Evolutionary conservation across 305 asterid species (phyloP).

Genomic region (Withania somnifera): DNA sequence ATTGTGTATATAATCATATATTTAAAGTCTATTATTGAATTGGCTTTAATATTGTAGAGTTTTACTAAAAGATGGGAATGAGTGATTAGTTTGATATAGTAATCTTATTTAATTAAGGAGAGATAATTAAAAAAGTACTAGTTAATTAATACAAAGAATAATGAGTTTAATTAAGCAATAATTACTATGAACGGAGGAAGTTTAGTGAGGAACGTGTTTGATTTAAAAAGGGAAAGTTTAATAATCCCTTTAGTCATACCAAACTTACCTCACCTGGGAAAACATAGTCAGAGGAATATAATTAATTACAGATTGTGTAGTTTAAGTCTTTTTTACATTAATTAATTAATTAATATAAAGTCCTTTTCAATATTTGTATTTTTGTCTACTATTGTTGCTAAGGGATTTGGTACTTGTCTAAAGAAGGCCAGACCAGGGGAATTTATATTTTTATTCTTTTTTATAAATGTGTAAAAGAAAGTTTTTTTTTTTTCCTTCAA

Average conservation of each 20-base stretch:
- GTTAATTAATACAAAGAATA: neutral
- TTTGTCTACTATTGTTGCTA: neutral
- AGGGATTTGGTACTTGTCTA: neutral
- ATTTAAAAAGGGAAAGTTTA: neutral
- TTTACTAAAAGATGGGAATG: neutral
- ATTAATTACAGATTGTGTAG: neutral
- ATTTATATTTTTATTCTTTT: neutral
- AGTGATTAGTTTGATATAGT: neutral
- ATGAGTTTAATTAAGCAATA: neutral
- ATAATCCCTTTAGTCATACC: conserved; percentile 6
- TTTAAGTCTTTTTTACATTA: neutral
- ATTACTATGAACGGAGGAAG: neutral
- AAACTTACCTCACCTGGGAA: neutral
- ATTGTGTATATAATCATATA: too few relatives aligned
- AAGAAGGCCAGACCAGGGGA: conserved; percentile 1
- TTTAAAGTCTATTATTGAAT: too few relatives aligned
- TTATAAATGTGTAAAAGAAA: neutral
- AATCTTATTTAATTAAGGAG: neutral
- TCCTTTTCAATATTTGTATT: neutral
- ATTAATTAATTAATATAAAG: neutral
- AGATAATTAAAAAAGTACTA: neutral
- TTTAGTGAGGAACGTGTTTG: neutral
- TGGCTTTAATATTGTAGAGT: neutral
- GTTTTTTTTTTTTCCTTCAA: neutral
- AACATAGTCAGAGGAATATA: neutral